These are phyloP conservation scores for Agaricus bisporus DNA, from an alignment of 768 basidiomycete genomes.

Conservation along the genomic window DNA sequence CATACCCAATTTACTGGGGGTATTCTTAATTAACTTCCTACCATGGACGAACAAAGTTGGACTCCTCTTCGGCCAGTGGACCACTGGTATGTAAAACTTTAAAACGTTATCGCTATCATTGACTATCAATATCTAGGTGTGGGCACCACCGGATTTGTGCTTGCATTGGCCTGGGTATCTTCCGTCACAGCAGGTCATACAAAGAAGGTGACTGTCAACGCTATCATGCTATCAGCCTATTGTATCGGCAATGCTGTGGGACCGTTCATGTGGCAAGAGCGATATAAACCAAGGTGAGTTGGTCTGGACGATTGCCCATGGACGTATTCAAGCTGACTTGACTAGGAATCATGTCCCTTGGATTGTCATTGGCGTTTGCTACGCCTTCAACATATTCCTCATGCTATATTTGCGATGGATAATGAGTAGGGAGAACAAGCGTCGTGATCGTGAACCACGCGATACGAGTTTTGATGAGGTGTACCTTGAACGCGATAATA, in stretches of 20 bases:
- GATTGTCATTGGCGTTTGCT: slow-evolving; percentile 68
- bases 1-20: slow-evolving; percentile 59
- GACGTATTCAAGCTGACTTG: not conserved
- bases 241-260: slow-evolving; percentile 57
- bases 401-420: slow-evolving; percentile 44
- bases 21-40: slow-evolving; percentile 54
- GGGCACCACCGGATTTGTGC: slow-evolving; percentile 50
- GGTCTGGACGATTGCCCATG: not conserved
- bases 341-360: slow-evolving; percentile 68
- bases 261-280: slow-evolving; percentile 74
- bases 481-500: slow-evolving; percentile 46
- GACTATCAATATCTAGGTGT: slow-evolving; percentile 25
- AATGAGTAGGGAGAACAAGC: slow-evolving; percentile 55
- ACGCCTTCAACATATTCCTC: slow-evolving; percentile 41
- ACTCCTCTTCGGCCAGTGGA: slow-evolving; percentile 51
- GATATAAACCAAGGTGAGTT: slow-evolving; percentile 56
- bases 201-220: slow-evolving; percentile 64
- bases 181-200: slow-evolving; percentile 67
- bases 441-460: slow-evolving; percentile 49
- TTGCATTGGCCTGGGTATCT: slow-evolving; percentile 60
- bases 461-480: slow-evolving; percentile 55
- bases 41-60: slow-evolving; percentile 65
- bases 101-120: too few relatives aligned
- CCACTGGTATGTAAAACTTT: slow-evolving; percentile 32
- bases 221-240: slow-evolving; percentile 70